Evolutionary conservation across 306 rosid species (phyloP).

Genomic region (Dalbergia oliveri): DNA sequence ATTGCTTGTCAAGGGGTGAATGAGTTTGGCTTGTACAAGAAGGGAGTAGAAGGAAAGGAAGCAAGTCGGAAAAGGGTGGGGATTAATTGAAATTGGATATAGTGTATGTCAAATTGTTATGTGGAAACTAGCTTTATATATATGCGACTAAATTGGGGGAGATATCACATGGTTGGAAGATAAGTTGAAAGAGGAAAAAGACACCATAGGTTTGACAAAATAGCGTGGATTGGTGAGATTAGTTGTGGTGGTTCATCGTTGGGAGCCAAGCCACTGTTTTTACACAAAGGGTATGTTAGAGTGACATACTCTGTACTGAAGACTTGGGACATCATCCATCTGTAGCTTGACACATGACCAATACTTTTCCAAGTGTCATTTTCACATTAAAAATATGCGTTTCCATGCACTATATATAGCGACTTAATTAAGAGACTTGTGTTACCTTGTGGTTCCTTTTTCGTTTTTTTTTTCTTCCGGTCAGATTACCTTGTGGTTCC

Average conservation of each 20-base stretch:
- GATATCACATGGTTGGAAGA: slow-evolving; percentile 29
- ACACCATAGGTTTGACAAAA: slow-evolving; percentile 46
- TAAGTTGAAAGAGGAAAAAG: slow-evolving; percentile 3
- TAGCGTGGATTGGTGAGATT: slow-evolving; percentile 56
- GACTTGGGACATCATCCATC: neutral
- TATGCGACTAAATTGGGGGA: slow-evolving; percentile 9
- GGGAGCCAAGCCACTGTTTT: slow-evolving; percentile 53
- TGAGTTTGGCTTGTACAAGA: slow-evolving; percentile 20
- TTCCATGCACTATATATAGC: neutral
- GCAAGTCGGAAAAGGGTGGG: neutral
- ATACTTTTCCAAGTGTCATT: neutral
- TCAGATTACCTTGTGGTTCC: slow-evolving; percentile 7
- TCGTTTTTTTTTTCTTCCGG: no score
- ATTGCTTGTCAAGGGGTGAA: neutral
- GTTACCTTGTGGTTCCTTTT: neutral
- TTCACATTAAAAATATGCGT: slow-evolving; percentile 2
- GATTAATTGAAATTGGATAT: slow-evolving; percentile 37
- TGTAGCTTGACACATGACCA: slow-evolving; percentile 26
- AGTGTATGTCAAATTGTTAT: slow-evolving; percentile 3
- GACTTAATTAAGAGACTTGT: neutral
- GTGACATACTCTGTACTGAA: slow-evolving; percentile 6
- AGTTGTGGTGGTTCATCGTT: slow-evolving; percentile 62
- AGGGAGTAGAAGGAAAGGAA: slow-evolving; percentile 27
- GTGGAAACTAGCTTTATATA: slow-evolving; percentile 41
- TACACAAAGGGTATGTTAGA: neutral